Conservation (phyloP, 768 basidiomycete genomes). For the Hemileccinum rubropunctum region DNA sequence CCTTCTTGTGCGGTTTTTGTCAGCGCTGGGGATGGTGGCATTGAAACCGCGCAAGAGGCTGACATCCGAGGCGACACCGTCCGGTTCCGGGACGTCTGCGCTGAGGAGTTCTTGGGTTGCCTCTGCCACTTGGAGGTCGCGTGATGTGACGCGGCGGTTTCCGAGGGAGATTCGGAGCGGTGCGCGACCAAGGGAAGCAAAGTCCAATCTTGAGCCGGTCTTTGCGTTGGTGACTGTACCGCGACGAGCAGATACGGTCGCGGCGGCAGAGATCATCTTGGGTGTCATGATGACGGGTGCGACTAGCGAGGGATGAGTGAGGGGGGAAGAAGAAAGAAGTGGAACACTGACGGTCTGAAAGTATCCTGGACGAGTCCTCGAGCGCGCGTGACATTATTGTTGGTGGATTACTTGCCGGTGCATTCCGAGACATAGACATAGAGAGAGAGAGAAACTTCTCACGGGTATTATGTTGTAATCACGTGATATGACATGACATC, state of each 20-base stretch:
- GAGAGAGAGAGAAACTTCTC: conserved; percentile 5
- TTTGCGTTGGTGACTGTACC: conserved; percentile 30
- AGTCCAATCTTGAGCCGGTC: conserved; percentile 51
- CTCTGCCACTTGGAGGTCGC: conserved; percentile 81
- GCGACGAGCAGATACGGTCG: conserved; percentile 60
- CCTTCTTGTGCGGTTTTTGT: conserved; percentile 70
- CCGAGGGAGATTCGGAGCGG: conserved; percentile 67
- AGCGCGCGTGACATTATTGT: too few relatives aligned
- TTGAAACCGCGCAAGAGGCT: conserved; percentile 89
- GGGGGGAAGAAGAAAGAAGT: neutral
- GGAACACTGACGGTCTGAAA: conserved; percentile 64
- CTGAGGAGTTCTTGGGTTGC: conserved; percentile 74
- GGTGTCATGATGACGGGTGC: conserved; percentile 92
- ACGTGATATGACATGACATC: conserved; percentile 29
- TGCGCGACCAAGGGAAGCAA: conserved; percentile 77
- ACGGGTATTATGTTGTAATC: neutral
- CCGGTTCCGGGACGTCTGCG: conserved; percentile 70
- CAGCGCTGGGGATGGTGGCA: conserved; percentile 90
- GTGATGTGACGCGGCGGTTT: conserved; percentile 69
- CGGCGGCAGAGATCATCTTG: conserved; percentile 68
- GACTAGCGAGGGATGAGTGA: conserved; percentile 42
- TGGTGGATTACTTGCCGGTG: too few relatives aligned
- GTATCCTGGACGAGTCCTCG: conserved; percentile 65
- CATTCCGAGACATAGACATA: neutral
- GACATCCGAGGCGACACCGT: conserved; percentile 67